Evolutionary conservation across 176 grass and related monocot genomes (phyloP).

Genomic region (Chloris gayana): DNA sequence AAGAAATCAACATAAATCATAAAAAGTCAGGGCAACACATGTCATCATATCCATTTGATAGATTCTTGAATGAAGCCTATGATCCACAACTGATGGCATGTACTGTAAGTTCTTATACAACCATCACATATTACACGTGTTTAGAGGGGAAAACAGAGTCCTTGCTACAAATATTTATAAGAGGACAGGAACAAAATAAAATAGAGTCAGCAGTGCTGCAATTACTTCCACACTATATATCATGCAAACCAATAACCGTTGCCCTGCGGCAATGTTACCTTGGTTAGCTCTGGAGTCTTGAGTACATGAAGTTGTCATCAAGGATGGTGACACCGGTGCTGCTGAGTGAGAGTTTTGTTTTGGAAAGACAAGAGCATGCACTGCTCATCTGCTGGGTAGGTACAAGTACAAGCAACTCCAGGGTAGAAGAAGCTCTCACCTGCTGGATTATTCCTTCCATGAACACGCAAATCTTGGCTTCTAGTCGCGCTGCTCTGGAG

Average conservation of each 20-base stretch:
- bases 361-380: not conserved
- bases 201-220: not conserved
- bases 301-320: not conserved
- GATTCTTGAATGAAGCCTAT: too few species aligned
- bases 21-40: too few species aligned
- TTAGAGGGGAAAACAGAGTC: too few species aligned
- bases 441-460: too few species aligned
- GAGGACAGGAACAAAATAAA: not conserved
- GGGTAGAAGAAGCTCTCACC: too few species aligned
- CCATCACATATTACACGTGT: too few species aligned
- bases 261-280: not conserved
- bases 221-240: not conserved
- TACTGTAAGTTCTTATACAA: too few species aligned
- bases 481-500: slow-evolving; percentile 16
- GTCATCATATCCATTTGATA: too few species aligned
- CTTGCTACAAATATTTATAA: not conserved
- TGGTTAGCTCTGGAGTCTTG: not conserved
- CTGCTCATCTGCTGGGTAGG: too few species aligned
- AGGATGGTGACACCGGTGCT: not conserved
- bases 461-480: too few species aligned
- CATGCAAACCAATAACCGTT: not conserved
- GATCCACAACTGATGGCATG: too few species aligned
- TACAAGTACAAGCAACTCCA: slow-evolving; percentile 12
- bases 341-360: not conserved
- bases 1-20: not conserved